A percentile compares a stretch with the other conserved stretches of the same genome.
phyloP scores from a whole-genome alignment of 2,329 filamentous ascomycete genomes.

The Aspergillus ustus region DNA sequence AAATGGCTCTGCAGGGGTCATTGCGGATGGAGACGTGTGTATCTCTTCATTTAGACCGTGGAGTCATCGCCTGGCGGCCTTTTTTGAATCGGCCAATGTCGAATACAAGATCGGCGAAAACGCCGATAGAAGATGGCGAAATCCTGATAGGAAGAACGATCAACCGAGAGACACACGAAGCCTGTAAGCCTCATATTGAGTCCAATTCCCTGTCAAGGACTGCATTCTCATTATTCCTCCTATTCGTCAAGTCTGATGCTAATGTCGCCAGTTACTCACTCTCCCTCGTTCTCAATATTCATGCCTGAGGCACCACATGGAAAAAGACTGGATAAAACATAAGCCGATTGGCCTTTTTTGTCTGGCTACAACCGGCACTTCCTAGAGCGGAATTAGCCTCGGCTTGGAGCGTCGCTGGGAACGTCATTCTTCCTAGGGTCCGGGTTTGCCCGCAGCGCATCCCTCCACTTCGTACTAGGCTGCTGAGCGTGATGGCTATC shows the following conservation, averaged over 20 bases:
- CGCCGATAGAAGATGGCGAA: constrained; percentile 6
- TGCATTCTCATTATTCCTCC: not conserved
- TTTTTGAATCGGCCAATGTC: not conserved
- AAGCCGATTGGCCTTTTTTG: constrained; percentile 13
- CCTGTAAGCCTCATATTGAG: not conserved
- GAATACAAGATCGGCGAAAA: constrained; percentile 11
- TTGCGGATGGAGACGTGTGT: not conserved
- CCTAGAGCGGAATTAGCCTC: constrained; percentile 17
- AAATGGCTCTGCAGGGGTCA: constrained; percentile 14
- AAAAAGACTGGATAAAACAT: constrained; percentile 25
- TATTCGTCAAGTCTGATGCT: not conserved
- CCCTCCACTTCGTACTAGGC: not conserved
- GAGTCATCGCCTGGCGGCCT: not conserved
- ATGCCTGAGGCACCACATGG: constrained; percentile 11
- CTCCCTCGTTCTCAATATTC: not conserved
- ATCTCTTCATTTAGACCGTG: not conserved
- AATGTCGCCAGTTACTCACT: not conserved
- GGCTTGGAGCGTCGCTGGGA: constrained; percentile 7
- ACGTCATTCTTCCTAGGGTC: constrained; percentile 18
- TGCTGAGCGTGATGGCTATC: constrained; percentile 1
- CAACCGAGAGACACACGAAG: not conserved
- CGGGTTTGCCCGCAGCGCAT: constrained; percentile 18
- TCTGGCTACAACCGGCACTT: constrained; percentile 12
- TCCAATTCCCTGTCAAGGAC: not conserved
- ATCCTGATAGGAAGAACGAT: constrained; percentile 16